Evolutionary conservation across 1,139 yeast species (phyloP).

Genomic region (Blastobotrys ciferrii): DNA sequence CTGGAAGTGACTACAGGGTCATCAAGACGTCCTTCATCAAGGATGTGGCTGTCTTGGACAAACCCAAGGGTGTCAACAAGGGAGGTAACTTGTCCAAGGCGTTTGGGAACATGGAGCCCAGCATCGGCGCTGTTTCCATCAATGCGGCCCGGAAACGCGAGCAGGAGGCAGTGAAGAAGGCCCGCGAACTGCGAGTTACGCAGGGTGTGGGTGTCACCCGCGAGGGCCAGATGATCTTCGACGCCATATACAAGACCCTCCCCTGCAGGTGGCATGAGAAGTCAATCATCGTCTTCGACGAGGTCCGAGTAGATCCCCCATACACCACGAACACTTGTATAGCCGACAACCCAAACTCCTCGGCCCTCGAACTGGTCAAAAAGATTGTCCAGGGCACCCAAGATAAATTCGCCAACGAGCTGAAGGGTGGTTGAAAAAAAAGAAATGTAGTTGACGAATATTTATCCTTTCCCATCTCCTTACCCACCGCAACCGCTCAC

Average conservation of each 20-base stretch:
- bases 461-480: constrained; percentile 1
- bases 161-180: constrained; percentile 27
- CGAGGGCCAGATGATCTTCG: constrained; percentile 52
- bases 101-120: constrained; percentile 29
- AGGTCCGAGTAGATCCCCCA: constrained; percentile 51
- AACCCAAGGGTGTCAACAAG: constrained; percentile 25
- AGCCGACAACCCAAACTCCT: constrained; percentile 38
- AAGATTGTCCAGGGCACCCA: constrained; percentile 57
- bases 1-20: constrained; percentile 44
- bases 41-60: constrained; percentile 48
- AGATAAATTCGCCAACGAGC: constrained; percentile 49
- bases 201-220: constrained; percentile 43
- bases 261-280: constrained; percentile 50
- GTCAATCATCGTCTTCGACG: constrained; percentile 52
- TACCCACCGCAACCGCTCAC: neutral
- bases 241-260: constrained; percentile 46
- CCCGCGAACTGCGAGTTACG: constrained; percentile 23
- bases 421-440: constrained; percentile 57
- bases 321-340: constrained; percentile 44
- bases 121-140: constrained; percentile 33
- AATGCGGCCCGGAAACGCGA: constrained; percentile 28
- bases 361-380: constrained; percentile 48
- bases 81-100: constrained; percentile 16
- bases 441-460: constrained; percentile 2
- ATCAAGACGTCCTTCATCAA: constrained; percentile 61